Base-by-base conservation (phyloP, 805 yeast genomes). In the Candida mattraensis region DNA sequence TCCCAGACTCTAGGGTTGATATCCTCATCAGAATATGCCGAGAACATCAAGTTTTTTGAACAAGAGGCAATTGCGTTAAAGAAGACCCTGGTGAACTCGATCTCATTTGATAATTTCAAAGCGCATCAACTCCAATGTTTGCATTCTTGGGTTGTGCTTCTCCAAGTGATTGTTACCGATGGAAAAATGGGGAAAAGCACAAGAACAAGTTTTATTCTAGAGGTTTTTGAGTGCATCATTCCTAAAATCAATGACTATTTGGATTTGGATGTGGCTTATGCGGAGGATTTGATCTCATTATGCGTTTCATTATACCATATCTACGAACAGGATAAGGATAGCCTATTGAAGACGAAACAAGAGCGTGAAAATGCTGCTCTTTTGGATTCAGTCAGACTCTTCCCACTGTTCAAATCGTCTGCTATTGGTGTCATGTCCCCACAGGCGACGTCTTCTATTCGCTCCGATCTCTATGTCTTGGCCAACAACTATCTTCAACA, bases 101-200 rank as follows among this genome's bases (percentile, higher is more conserved):
- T 76, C 10, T 61, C 76, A n/a, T 66, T 64, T 26, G 65, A 67
- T 28, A 66, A 68, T 24, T 70, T 78, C 47, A 70, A 70, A 42
- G 56, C 67, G 1, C 64, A 68, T 7, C 93, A 83, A 42, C 62
- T 83, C 30, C 62, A 71, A 10, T 76, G 82, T 39, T 62, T 91
- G 18, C 87, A 81, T 51, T 75, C 94, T 0, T 91, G 98, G 98
- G 80, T 81, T 15, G 82, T 80, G 47, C 59, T 89, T 32, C 79
- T 87, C 16, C 87, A 87, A 43, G 77, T 87, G 3, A 61, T 87
- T 28, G 78, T 86, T 4, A 68, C 78, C 4, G 88, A 81, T 56
- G 79, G 78, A 7, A 64, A 64, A n/a, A 59, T 78, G 37, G 58
- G 66, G 5, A 51, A 69, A 0, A 50, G 61, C 7, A 58, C 62